phyloP scores from a whole-genome alignment of 192 early-diverging fungal genomes.

The Gaertneriomyces semiglobifer region DNA sequence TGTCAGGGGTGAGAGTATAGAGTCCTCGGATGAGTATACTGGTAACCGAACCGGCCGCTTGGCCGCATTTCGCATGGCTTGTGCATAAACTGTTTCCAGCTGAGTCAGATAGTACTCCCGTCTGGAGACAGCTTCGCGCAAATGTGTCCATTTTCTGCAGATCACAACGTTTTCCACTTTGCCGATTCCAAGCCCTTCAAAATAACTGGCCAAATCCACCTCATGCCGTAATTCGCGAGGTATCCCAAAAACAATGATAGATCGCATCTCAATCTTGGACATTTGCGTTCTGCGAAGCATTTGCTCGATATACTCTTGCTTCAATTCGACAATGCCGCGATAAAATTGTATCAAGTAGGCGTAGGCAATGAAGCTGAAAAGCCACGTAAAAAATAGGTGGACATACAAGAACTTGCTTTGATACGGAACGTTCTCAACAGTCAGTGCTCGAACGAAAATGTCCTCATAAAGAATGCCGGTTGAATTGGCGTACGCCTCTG shows the following conservation, averaged over 20 bases:
- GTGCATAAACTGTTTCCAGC: conserved; percentile 42
- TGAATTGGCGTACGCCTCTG: conserved; percentile 9
- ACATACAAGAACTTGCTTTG: conserved; percentile 41
- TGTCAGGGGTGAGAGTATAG: neutral
- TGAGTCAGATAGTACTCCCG: conserved; percentile 41
- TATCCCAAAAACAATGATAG: conserved; percentile 52
- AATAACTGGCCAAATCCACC: conserved; percentile 49
- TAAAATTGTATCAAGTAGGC: conserved; percentile 49
- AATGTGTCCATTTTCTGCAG: conserved; percentile 52
- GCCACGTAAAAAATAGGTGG: conserved; percentile 50
- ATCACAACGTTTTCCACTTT: conserved; percentile 54
- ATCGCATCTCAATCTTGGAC: conserved; percentile 50
- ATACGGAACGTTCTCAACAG: conserved; percentile 48
- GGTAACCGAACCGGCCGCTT: conserved; percentile 3
- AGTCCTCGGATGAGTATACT: neutral
- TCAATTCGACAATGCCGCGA: conserved; percentile 42
- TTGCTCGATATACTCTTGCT: conserved; percentile 43
- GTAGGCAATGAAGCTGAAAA: conserved; percentile 47
- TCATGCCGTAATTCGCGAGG: conserved; percentile 50
- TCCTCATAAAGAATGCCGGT: conserved; percentile 32
- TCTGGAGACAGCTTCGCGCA: conserved; percentile 44
- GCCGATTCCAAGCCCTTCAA: conserved; percentile 48
- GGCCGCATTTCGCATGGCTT: conserved; percentile 21
- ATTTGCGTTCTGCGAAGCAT: conserved; percentile 41
- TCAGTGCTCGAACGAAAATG: conserved; percentile 27